These are phyloP conservation scores for Psilocybe cubensis DNA, from an alignment of 768 basidiomycete genomes.

Conservation along the genomic window DNA sequence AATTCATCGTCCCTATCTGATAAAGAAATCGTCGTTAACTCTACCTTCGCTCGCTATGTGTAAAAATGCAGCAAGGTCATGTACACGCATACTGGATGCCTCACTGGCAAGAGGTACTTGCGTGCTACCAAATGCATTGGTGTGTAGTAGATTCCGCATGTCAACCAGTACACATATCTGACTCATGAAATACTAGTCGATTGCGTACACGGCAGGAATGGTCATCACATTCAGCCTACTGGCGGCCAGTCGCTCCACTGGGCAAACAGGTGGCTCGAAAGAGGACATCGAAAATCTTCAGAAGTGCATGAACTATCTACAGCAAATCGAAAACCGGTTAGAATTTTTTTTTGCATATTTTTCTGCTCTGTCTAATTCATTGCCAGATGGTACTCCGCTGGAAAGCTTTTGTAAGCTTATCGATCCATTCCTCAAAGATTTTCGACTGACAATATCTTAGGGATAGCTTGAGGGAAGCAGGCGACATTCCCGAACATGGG, in stretches of 20 bases:
- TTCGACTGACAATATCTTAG: slow-evolving; percentile 31
- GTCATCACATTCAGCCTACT: slow-evolving; percentile 62
- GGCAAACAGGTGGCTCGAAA: slow-evolving; percentile 38
- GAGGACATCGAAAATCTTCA: slow-evolving; percentile 55
- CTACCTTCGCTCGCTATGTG: slow-evolving; percentile 69
- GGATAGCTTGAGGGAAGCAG: slow-evolving; percentile 46
- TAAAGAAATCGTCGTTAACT: slow-evolving; percentile 40
- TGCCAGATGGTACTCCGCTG: slow-evolving; percentile 40
- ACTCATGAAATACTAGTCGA: slow-evolving; percentile 25
- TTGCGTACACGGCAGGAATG: slow-evolving; percentile 42
- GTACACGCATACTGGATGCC: slow-evolving; percentile 67
- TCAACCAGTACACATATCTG: neutral
- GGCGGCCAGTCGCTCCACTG: slow-evolving; percentile 47
- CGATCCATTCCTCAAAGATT: slow-evolving; percentile 21
- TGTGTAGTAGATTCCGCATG: slow-evolving; percentile 9
- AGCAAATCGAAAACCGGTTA: slow-evolving; percentile 37
- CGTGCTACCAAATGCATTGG: slow-evolving; percentile 34
- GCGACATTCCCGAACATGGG: neutral
- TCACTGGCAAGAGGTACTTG: slow-evolving; percentile 38
- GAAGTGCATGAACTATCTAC: slow-evolving; percentile 52
- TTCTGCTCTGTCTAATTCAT: neutral
- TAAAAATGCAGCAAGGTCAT: slow-evolving; percentile 73
- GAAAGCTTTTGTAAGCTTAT: slow-evolving; percentile 38
- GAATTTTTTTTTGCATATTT: neutral
- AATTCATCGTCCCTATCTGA: slow-evolving; percentile 72